Percentiles rank a stretch among this genome's conserved stretches.
phyloP scores from a whole-genome alignment of 75 land plant species.

The Picea glauca region DNA sequence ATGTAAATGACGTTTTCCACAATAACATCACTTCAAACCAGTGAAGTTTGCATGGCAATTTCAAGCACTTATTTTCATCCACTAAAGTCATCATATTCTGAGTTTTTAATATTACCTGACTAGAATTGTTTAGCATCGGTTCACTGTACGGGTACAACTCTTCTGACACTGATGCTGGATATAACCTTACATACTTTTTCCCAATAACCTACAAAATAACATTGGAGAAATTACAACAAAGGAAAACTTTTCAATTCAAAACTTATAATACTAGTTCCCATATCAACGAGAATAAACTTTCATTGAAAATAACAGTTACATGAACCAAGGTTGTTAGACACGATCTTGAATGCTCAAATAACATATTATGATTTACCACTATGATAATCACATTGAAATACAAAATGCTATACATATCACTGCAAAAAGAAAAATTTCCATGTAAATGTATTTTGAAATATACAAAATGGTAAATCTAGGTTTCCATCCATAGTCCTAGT shows the following conservation, averaged over 20 bases:
- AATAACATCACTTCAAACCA: background rate
- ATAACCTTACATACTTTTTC: conserved; percentile 88
- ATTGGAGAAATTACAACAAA: background rate
- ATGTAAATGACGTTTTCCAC: background rate
- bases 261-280: background rate
- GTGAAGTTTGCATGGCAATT: background rate
- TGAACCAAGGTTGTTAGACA: background rate
- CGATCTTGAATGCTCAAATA: background rate
- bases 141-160: conserved; percentile 80
- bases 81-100: conserved; percentile 4
- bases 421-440: background rate
- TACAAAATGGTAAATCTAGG: background rate
- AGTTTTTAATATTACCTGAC: conserved; percentile 55
- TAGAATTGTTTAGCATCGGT: conserved; percentile 88
- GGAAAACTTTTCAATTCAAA: background rate
- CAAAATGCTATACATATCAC: background rate
- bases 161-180: conserved; percentile 51
- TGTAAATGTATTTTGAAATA: background rate
- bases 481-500: background rate
- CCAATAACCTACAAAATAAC: conserved; percentile 67
- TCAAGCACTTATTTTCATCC: background rate
- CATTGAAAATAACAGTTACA: background rate
- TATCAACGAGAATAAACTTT: background rate
- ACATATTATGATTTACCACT: background rate
- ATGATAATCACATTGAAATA: background rate